A percentile compares a stretch with the other conserved stretches of the same genome.
Evolutionary conservation across 352 stramenopile genomes (phyloP).

Genomic region (Pythium dissotocum): DNA sequence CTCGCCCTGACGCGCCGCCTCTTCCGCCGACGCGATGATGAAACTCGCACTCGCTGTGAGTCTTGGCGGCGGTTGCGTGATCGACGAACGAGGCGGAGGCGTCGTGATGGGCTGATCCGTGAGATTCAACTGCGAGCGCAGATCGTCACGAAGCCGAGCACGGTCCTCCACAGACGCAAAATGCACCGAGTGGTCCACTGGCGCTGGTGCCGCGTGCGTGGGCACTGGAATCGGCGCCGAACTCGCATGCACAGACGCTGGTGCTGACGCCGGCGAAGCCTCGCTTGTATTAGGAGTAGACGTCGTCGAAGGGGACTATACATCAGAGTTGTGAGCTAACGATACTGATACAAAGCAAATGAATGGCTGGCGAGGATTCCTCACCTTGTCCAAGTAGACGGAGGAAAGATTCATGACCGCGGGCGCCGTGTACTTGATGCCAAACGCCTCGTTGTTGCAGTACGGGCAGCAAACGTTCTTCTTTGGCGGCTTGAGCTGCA

Average conservation of each 20-base stretch:
- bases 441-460: conserved; percentile 73
- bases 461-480: conserved; percentile 70
- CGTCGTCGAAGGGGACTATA: conserved; percentile 15
- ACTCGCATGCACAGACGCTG: not conserved
- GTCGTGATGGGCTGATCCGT: conserved; percentile 49
- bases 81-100: conserved; percentile 26
- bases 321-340: not conserved
- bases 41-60: conserved; percentile 15
- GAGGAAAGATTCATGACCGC: conserved; percentile 45
- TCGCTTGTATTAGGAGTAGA: conserved; percentile 14
- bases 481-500: conserved; percentile 39
- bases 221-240: conserved; percentile 23
- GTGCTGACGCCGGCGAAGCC: not conserved
- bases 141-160: conserved; percentile 66
- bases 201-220: conserved; percentile 21
- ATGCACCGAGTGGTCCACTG: conserved; percentile 19
- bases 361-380: not conserved
- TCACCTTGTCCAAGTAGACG: conserved; percentile 35
- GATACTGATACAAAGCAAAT: not conserved
- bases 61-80: not conserved
- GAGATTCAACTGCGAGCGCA: conserved; percentile 72
- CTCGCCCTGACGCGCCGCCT: conserved; percentile 22
- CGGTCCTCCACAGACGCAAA: conserved; percentile 74
- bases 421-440: conserved; percentile 49
- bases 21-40: conserved; percentile 28